These are phyloP conservation scores for Mycena alexandri DNA, from an alignment of 768 basidiomycete species.

Conservation along the genomic window DNA sequence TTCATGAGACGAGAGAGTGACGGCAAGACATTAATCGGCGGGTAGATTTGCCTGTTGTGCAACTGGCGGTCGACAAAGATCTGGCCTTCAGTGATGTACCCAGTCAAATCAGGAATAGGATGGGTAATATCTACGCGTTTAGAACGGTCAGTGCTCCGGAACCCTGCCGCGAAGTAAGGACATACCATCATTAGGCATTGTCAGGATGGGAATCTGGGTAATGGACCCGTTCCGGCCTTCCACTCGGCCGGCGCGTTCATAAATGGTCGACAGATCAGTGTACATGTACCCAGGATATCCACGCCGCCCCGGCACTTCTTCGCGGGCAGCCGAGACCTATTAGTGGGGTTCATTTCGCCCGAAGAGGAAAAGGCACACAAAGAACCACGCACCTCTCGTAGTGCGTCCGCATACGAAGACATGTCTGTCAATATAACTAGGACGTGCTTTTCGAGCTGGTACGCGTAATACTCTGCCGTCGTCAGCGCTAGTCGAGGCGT, in stretches of 20 bases:
- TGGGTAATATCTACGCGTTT: constrained; percentile 92
- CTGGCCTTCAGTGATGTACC: constrained; percentile 99
- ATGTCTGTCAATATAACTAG: constrained; percentile 99
- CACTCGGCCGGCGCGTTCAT: constrained; percentile 99
- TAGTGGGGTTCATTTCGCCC: constrained; percentile 23
- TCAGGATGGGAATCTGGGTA: constrained; percentile 99
- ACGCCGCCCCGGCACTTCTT: constrained; percentile 99
- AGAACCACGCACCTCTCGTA: constrained; percentile 78
- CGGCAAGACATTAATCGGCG: constrained; percentile 98
- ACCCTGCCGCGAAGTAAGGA: constrained; percentile 38
- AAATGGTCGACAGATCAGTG: constrained; percentile 99
- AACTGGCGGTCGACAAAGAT: constrained; percentile 98
- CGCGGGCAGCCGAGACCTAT: constrained; percentile 96
- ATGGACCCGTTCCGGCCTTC: constrained; percentile 98
- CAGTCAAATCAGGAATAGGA: constrained; percentile 98
- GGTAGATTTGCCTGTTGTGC: constrained; percentile 97
- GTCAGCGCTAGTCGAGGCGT: constrained; percentile 98
- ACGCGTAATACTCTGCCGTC: constrained; percentile 99
- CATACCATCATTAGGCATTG: constrained; percentile 99
- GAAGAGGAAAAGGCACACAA: constrained; percentile 44
- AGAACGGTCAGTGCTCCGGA: constrained; percentile 26
- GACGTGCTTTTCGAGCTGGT: constrained; percentile 99
- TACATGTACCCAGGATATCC: constrained; percentile 99
- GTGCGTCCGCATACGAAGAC: constrained; percentile 97
- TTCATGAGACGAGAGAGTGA: constrained; percentile 99